Evolutionary conservation across 2,329 filamentous ascomycete genomes (phyloP).

Genomic region (Cladophialophora yegresii): DNA sequence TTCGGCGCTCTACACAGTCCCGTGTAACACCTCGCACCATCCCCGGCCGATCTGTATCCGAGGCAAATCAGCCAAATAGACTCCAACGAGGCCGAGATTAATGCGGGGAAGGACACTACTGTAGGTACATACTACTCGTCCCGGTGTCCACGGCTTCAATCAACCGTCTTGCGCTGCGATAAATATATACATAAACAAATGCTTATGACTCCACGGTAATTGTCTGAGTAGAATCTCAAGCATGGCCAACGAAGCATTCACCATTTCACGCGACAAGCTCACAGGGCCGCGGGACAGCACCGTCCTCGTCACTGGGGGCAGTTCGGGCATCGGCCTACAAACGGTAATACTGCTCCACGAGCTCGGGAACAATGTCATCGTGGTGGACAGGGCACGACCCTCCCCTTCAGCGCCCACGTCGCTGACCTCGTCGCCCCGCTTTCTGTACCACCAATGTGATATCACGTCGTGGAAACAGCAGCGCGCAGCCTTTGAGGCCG

Average conservation of each 20-base stretch:
- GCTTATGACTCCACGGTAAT: not conserved
- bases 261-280: conserved; percentile 39
- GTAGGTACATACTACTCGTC: too few relatives aligned
- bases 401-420: conserved; percentile 39
- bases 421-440: conserved; percentile 36
- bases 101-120: too few relatives aligned
- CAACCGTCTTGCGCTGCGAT: too few relatives aligned
- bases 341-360: conserved; percentile 45
- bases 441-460: conserved; percentile 48
- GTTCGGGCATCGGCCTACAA: conserved; percentile 47
- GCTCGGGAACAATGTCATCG: conserved; percentile 46
- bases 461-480: conserved; percentile 51
- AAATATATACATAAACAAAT: too few relatives aligned
- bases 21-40: too few relatives aligned
- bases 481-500: conserved; percentile 48
- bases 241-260: conserved; percentile 34
- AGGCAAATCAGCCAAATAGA: too few relatives aligned
- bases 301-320: conserved; percentile 46
- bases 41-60: too few relatives aligned
- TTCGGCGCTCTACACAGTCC: too few relatives aligned
- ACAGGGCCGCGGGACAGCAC: conserved; percentile 33
- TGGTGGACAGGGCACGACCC: conserved; percentile 43
- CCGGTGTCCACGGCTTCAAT: too few relatives aligned
- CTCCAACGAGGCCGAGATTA: too few relatives aligned
- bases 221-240: not conserved